Evolutionary conservation across 352 stramenopile species (phyloP).

Genomic region (Globisporangium mamillatum): DNA sequence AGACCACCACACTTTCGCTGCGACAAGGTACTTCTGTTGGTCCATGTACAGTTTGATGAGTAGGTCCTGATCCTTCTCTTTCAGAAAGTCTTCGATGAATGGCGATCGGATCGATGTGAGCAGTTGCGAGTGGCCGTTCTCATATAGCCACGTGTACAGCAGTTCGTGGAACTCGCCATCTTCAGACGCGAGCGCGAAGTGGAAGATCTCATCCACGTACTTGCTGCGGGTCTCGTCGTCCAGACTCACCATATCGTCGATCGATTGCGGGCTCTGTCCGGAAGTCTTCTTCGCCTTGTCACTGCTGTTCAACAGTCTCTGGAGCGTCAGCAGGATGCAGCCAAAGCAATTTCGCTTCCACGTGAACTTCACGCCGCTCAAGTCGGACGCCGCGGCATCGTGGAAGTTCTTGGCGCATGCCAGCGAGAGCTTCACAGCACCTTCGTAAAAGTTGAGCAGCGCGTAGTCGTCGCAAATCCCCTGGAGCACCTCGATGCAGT

Average conservation of each 20-base stretch:
- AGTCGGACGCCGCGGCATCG: slow-evolving; percentile 56
- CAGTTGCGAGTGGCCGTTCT: slow-evolving; percentile 55
- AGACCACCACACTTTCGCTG: slow-evolving; percentile 81
- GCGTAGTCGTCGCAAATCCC: slow-evolving; percentile 81
- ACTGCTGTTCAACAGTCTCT: slow-evolving; percentile 42
- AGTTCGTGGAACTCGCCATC: slow-evolving; percentile 74
- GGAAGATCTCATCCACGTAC: slow-evolving; percentile 73
- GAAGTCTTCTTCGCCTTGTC: slow-evolving; percentile 21
- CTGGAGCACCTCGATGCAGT: slow-evolving; percentile 74
- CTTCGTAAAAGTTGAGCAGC: slow-evolving; percentile 78
- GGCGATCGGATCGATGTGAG: slow-evolving; percentile 64
- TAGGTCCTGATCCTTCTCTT: slow-evolving; percentile 81
- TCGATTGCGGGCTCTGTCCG: slow-evolving; percentile 53
- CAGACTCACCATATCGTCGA: slow-evolving; percentile 73
- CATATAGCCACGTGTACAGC: slow-evolving; percentile 82
- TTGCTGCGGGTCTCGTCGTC: slow-evolving; percentile 67
- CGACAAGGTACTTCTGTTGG: slow-evolving; percentile 80
- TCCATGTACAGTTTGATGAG: slow-evolving; percentile 87
- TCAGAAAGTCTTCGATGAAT: slow-evolving; percentile 83
- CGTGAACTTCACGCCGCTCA: slow-evolving; percentile 57
- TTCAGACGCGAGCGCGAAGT: slow-evolving; percentile 68
- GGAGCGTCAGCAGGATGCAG: slow-evolving; percentile 66
- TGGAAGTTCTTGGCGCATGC: slow-evolving; percentile 80
- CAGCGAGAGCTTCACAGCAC: slow-evolving; percentile 80
- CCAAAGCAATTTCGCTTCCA: slow-evolving; percentile 80